Conservation (phyloP, 805 yeast genomes). For the Lipomyces lipofer region DNA sequence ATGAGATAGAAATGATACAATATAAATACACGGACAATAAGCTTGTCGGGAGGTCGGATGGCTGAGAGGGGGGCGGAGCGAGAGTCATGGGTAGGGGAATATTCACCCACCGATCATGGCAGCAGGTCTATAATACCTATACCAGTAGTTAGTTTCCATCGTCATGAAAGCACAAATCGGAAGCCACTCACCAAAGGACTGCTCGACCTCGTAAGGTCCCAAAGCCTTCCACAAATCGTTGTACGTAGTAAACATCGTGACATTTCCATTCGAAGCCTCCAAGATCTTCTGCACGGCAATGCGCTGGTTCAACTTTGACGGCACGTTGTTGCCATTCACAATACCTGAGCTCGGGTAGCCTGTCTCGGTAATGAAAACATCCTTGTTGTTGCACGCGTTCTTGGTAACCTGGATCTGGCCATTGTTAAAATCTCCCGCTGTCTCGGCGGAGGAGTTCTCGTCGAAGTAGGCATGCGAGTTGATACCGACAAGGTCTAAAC, state of each 20-base stretch:
- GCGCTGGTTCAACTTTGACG: conserved; percentile 71
- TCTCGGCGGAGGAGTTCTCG: conserved; percentile 55
- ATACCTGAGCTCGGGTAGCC: conserved; percentile 96
- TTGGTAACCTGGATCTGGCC: conserved; percentile 61
- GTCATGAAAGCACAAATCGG: too few species aligned
- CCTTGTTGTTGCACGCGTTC: conserved; percentile 55
- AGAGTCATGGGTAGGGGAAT: too few species aligned
- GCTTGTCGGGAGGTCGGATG: too few species aligned
- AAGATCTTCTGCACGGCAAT: conserved; percentile 60
- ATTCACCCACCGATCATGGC: too few species aligned
- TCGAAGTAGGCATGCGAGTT: conserved; percentile 87
- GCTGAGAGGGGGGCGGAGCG: too few species aligned
- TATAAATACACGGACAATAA: too few species aligned
- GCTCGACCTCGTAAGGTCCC: conserved; percentile 83
- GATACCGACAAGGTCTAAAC: conserved; percentile 81
- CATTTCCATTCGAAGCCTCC: conserved; percentile 53
- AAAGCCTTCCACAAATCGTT: conserved; percentile 86
- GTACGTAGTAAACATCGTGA: conserved; percentile 74
- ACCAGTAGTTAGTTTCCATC: background rate
- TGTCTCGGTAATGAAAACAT: conserved; percentile 79
- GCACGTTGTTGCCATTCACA: conserved; percentile 75
- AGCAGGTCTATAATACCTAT: conserved; percentile 35
- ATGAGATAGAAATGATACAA: too few species aligned
- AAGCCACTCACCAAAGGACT: conserved; percentile 65
- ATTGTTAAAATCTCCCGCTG: conserved; percentile 69